Percentiles rank a stretch among this genome's conserved stretches.
These are phyloP conservation scores for Oryza longistaminata DNA, from an alignment of 176 grass and related monocot genomes.

Conservation along the genomic window DNA sequence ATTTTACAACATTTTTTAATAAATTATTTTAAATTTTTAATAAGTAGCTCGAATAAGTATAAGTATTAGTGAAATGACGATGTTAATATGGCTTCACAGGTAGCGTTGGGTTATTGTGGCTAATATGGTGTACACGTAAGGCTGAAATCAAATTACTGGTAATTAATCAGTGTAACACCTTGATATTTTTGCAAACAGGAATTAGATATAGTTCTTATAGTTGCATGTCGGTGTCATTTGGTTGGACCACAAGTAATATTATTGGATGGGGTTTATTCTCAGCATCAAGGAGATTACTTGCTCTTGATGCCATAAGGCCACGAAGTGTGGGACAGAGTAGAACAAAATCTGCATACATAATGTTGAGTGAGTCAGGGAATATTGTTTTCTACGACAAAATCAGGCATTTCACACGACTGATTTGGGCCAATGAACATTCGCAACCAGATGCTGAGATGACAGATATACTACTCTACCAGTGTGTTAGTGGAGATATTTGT, in stretches of 20 bases:
- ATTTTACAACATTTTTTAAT: too few relatives aligned
- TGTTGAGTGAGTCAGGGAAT: neutral
- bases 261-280: conserved; percentile 25
- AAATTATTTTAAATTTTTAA: too few relatives aligned
- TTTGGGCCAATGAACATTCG: neutral
- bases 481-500: neutral
- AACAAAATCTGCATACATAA: neutral
- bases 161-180: neutral
- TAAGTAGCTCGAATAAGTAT: too few relatives aligned
- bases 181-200: conserved; percentile 23
- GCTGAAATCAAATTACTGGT: neutral
- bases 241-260: conserved; percentile 15
- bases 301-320: neutral
- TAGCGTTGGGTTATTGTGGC: neutral
- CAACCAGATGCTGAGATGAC: neutral
- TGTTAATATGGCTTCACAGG: too few relatives aligned
- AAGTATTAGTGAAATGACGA: too few relatives aligned
- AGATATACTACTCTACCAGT: too few relatives aligned
- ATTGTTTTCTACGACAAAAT: neutral
- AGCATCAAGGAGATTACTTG: neutral
- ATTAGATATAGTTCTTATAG: neutral
- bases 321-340: neutral
- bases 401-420: neutral
- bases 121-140: neutral
- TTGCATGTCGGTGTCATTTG: conserved; percentile 20